Percentiles rank a stretch among this genome's conserved stretches.
phyloP scores from a whole-genome alignment of 495 filamentous ascomycete genomes.

The Hypoxylon fragiforme region DNA sequence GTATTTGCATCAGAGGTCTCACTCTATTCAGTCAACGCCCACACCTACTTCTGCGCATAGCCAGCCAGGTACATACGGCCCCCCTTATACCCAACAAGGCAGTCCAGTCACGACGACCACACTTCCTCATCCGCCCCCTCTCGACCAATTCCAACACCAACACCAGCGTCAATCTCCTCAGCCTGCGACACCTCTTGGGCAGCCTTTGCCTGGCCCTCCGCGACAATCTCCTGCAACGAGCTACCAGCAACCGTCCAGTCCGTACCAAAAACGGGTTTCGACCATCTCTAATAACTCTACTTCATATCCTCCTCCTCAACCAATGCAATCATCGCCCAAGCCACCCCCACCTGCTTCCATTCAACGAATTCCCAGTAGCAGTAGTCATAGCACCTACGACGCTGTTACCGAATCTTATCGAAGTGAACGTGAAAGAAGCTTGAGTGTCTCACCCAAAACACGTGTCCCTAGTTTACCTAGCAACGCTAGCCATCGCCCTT shows the following conservation, averaged over 20 bases:
- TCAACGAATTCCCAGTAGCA: constrained; percentile 49
- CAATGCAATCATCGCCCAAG: constrained; percentile 42
- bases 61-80: constrained; percentile 53
- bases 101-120: constrained; percentile 55
- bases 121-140: constrained; percentile 46
- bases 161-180: constrained; percentile 54
- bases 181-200: constrained; percentile 59
- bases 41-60: constrained; percentile 62
- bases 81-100: constrained; percentile 55
- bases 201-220: constrained; percentile 45
- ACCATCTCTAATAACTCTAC: constrained; percentile 42
- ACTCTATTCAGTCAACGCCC: constrained; percentile 55
- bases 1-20: constrained; percentile 50
- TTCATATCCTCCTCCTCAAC: constrained; percentile 37
- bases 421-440: constrained; percentile 59
- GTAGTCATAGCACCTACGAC: constrained; percentile 48
- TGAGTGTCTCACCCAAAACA: constrained; percentile 70
- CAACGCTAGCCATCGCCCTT: constrained; percentile 45
- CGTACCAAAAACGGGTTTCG: constrained; percentile 55
- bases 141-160: constrained; percentile 47
- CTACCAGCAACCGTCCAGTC: constrained; percentile 55
- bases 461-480: constrained; percentile 55
- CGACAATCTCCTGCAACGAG: constrained; percentile 42
- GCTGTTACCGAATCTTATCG: constrained; percentile 40
- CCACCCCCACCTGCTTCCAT: constrained; percentile 44